Conservation (phyloP, 169 alveolate genomes). For the Plasmodium reichenowi region DNA sequence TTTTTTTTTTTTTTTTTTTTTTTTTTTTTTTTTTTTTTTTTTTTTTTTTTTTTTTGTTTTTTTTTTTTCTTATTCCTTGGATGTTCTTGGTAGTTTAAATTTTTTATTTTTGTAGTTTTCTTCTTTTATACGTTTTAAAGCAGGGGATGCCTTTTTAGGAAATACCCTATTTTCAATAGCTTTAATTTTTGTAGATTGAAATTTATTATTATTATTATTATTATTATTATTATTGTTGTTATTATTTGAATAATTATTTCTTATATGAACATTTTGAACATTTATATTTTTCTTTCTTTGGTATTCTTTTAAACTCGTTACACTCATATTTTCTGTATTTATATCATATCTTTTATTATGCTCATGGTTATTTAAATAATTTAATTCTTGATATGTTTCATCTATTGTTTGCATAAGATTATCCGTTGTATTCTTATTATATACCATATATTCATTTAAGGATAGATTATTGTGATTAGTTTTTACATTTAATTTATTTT, state of each 20-base stretch:
- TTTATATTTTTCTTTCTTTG: slow-evolving; percentile 24
- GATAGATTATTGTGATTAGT: too few species aligned
- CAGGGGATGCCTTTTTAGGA: slow-evolving; percentile 33
- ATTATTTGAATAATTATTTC: background rate
- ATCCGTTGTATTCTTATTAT: too few species aligned
- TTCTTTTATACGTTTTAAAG: slow-evolving; percentile 31
- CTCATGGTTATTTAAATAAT: too few species aligned
- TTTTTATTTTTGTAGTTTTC: slow-evolving; percentile 34
- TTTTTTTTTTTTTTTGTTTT: too few species aligned
- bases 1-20: too few species aligned
- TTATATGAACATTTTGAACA: background rate
- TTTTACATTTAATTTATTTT: background rate
- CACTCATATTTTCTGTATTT: background rate
- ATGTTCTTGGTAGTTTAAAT: slow-evolving; percentile 27
- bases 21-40: too few species aligned
- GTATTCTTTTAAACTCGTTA: background rate
- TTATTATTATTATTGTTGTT: background rate
- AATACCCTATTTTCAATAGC: background rate
- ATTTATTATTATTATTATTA: background rate
- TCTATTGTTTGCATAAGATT: too few species aligned
- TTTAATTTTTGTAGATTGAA: slow-evolving; percentile 1
- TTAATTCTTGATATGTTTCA: too few species aligned
- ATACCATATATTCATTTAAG: too few species aligned
- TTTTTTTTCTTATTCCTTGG: slow-evolving; percentile 18
- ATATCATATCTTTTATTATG: too few species aligned